A percentile compares a stretch with the other conserved stretches of the same genome.
These are phyloP conservation scores for Aspergillus incahuasiensis DNA, from an alignment of 495 filamentous ascomycete species.

Conservation along the genomic window DNA sequence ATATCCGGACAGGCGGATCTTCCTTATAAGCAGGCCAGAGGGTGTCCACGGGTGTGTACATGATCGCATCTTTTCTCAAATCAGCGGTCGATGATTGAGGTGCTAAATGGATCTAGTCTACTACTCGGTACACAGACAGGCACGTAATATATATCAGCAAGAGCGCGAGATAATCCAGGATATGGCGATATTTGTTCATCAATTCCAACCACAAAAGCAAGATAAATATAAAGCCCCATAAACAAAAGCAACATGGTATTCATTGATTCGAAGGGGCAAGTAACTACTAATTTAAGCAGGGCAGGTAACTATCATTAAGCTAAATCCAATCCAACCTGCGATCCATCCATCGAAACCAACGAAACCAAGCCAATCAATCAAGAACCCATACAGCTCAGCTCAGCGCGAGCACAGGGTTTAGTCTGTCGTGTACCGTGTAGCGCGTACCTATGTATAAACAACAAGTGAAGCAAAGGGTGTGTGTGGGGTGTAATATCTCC, in stretches of 20 bases:
- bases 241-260: neutral
- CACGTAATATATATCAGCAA: too few relatives aligned
- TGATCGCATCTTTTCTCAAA: too few relatives aligned
- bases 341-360: conserved; percentile 3
- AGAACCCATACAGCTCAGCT: neutral
- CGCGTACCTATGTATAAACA: conserved; percentile 7
- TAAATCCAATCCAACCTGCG: conserved; percentile 18
- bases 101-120: too few relatives aligned
- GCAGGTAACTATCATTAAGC: conserved; percentile 12
- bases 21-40: too few relatives aligned
- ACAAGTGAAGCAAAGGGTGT: neutral
- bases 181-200: too few relatives aligned
- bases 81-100: too few relatives aligned
- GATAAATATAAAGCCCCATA: too few relatives aligned
- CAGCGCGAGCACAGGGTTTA: neutral
- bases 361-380: neutral
- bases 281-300: conserved; percentile 4
- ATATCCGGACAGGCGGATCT: too few relatives aligned
- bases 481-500: conserved; percentile 10
- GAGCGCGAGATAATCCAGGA: too few relatives aligned
- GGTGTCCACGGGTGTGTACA: too few relatives aligned
- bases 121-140: too few relatives aligned
- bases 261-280: neutral
- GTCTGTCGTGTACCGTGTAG: neutral
- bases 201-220: too few relatives aligned